Evolutionary conservation across 1,284 basidiomycete genomes (phyloP), one percentile per base, ranked within the genome.

Genomic region (Grifola frondosa): DNA sequence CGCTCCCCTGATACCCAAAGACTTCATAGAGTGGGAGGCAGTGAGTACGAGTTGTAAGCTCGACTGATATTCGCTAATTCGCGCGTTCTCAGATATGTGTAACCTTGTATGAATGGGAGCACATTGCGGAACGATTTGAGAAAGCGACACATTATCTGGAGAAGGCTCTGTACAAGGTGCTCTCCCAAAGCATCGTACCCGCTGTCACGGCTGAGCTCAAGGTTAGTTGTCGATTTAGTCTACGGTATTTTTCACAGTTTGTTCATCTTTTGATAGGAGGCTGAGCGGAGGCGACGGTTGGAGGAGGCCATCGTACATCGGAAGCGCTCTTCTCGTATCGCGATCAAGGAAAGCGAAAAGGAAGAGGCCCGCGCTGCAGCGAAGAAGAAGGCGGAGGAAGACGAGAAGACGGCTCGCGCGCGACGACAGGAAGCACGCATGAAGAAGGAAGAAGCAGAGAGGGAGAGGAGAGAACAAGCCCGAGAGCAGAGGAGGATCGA

Each of bases 271-370:
- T 49, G 13, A 55, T 60, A 90, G 87, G 84, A 81, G 60, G 66
- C 73, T 25, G 80, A 85, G 54, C 77, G 70, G 38, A 77, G 82
- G 58, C 70, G 74, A 37, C 74, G 74, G 36, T 48, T 84, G 34
- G 84, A 87, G 51, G 77, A 87, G 42, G 84, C 87, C 4, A 66
- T 91, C 11, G 77, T 81, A 19, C 82, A 83, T 48, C 80, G 90
- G 44, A 94, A 94, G 63, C 81, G 90, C 21, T 91, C 90, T 2
- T 88, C 87, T 31, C 85, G 91, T 25, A 80, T 94, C 45, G 88
- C 90, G 5, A 64, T 80, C 26, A 84, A 78, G 52, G 87, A 90
- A 58, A 75, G 64, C 37, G 84, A 84, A 61, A 81, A 78, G 53
- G 84, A 88, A 57, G 83, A 88, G 56, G 81, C 82, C 10, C 69